Evolutionary conservation across 495 filamentous ascomycete species (phyloP).

Genomic region (Extremus antarcticus): DNA sequence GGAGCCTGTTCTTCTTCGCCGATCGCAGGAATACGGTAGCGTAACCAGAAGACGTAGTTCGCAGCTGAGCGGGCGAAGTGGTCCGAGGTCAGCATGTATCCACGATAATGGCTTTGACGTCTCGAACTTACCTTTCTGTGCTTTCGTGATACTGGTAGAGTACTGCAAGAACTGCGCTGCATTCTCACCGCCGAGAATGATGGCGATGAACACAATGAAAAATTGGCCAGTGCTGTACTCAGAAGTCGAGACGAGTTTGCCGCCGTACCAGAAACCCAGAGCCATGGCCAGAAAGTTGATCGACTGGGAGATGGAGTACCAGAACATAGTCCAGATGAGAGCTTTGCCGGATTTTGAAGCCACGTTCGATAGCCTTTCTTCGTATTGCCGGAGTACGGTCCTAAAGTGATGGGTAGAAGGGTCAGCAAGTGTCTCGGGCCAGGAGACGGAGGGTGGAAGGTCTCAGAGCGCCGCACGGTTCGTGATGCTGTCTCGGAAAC

Average conservation of each 20-base stretch:
- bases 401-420: too few species aligned
- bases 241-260: slow-evolving; percentile 38
- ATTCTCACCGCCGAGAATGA: slow-evolving; percentile 47
- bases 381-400: slow-evolving; percentile 1
- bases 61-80: too few species aligned
- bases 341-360: neutral
- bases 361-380: neutral
- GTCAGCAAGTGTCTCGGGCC: too few species aligned
- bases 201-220: slow-evolving; percentile 48
- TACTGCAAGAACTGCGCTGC: slow-evolving; percentile 45
- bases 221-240: slow-evolving; percentile 40
- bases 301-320: slow-evolving; percentile 25
- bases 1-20: slow-evolving; percentile 25
- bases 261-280: slow-evolving; percentile 39
- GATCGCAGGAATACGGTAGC: slow-evolving; percentile 28
- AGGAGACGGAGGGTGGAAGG: too few species aligned
- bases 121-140: too few species aligned
- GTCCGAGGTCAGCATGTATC: too few species aligned
- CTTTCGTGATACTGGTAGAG: slow-evolving; percentile 36
- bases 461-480: too few species aligned
- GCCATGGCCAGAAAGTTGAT: slow-evolving; percentile 39
- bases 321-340: neutral
- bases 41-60: too few species aligned
- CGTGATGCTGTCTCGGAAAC: too few species aligned
- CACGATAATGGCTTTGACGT: too few species aligned